Evolutionary conservation across 371 early-diverging fungal genomes (phyloP).

Genomic region (Mucor racemosus): DNA sequence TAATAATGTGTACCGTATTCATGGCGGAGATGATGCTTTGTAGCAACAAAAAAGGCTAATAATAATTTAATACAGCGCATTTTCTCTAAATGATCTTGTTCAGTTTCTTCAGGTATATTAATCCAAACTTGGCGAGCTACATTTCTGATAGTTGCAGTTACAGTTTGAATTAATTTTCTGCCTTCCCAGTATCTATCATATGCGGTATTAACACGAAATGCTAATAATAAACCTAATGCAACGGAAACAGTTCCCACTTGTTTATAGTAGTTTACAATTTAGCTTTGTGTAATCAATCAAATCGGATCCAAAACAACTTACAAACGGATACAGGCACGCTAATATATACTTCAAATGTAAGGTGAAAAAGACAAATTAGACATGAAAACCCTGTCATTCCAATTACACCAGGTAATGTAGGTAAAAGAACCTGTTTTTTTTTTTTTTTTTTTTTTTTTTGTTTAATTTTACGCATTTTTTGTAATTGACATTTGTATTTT

Average conservation of each 20-base stretch:
- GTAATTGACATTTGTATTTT: background rate
- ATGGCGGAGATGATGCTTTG: slow-evolving; percentile 74
- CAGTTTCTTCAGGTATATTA: slow-evolving; percentile 51
- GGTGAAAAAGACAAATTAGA: slow-evolving; percentile 33
- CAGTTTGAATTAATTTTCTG: slow-evolving; percentile 64
- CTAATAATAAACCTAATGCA: slow-evolving; percentile 73
- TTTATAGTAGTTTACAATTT: background rate
- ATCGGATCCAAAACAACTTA: slow-evolving; percentile 22
- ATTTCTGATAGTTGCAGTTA: slow-evolving; percentile 64
- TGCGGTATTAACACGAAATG: slow-evolving; percentile 81
- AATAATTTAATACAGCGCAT: slow-evolving; percentile 74
- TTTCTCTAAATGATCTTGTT: slow-evolving; percentile 64
- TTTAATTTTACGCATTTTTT: background rate
- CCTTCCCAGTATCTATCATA: slow-evolving; percentile 84
- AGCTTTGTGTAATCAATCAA: background rate
- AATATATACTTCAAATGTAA: slow-evolving; percentile 28
- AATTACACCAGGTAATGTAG: slow-evolving; percentile 38
- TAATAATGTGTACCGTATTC: slow-evolving; percentile 65
- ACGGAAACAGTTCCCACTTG: slow-evolving; percentile 58
- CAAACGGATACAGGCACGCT: slow-evolving; percentile 46
- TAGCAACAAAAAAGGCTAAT: slow-evolving; percentile 69
- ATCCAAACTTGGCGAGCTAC: slow-evolving; percentile 72
- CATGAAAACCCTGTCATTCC: slow-evolving; percentile 37
- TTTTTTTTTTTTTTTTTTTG: background rate
- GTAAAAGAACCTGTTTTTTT: slow-evolving; percentile 33